These are phyloP conservation scores for Penstemon barbatus DNA, from an alignment of 257 asterid species.

Conservation along the genomic window DNA sequence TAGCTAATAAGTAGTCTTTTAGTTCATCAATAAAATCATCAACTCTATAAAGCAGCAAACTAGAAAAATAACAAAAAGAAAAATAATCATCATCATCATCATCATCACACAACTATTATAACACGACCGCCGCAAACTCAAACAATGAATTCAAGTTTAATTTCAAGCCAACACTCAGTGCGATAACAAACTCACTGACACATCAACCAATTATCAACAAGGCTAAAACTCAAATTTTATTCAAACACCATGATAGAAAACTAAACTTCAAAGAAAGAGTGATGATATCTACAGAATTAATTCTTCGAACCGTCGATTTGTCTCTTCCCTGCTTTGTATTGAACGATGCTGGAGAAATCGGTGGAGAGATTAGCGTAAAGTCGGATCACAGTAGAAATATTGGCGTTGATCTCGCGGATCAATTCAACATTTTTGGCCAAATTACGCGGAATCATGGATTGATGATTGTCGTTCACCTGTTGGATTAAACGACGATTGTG, in stretches of 20 bases:
- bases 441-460: constrained; percentile 51
- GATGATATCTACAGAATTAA: constrained; percentile 27
- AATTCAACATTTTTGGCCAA: constrained; percentile 56
- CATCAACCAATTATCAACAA: neutral
- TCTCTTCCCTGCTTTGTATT: constrained; percentile 20
- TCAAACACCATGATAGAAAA: constrained; percentile 10
- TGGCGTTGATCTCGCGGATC: constrained; percentile 61
- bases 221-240: neutral
- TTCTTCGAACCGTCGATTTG: constrained; percentile 25
- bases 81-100: constrained; percentile 5
- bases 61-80: neutral
- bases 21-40: constrained; percentile 35
- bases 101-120: constrained; percentile 10
- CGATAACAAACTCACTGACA: neutral
- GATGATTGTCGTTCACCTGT: constrained; percentile 70
- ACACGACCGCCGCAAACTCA: constrained; percentile 23
- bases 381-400: constrained; percentile 49
- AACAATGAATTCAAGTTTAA: neutral
- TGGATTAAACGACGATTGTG: constrained; percentile 61
- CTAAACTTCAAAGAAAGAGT: constrained; percentile 1
- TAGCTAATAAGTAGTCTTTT: constrained; percentile 32
- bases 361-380: constrained; percentile 60
- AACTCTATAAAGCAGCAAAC: constrained; percentile 25
- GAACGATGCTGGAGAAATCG: constrained; percentile 47
- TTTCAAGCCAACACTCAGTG: neutral